phyloP scores from a whole-genome alignment of 306 rosid species.

The Acacia acuminata region DNA sequence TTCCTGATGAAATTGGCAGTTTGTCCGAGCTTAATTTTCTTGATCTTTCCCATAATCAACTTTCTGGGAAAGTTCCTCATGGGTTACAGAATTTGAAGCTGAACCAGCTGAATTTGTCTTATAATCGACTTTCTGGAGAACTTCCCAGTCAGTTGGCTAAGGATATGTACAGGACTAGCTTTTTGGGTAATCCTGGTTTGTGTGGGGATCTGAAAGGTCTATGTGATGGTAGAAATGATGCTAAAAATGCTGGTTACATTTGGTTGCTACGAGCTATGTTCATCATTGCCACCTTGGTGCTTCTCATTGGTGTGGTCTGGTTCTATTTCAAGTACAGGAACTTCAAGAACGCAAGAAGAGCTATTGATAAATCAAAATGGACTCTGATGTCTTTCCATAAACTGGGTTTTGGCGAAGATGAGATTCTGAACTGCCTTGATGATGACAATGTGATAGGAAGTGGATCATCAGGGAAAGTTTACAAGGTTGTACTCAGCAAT shows the following conservation, averaged over 20 bases:
- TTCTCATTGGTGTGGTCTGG: slow-evolving; percentile 68
- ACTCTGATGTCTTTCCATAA: slow-evolving; percentile 91
- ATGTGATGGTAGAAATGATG: slow-evolving; percentile 42
- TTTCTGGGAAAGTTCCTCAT: slow-evolving; percentile 68
- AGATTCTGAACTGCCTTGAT: slow-evolving; percentile 82
- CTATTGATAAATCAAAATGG: slow-evolving; percentile 75
- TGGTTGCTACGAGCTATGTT: slow-evolving; percentile 75
- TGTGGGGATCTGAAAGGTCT: slow-evolving; percentile 65
- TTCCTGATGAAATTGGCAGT: slow-evolving; percentile 69
- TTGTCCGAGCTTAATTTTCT: slow-evolving; percentile 75
- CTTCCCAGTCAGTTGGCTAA: slow-evolving; percentile 71
- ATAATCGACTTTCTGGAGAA: slow-evolving; percentile 63
- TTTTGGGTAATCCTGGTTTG: slow-evolving; percentile 80
- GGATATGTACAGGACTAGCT: slow-evolving; percentile 60
- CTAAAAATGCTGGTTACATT: slow-evolving; percentile 48
- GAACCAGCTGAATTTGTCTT: slow-evolving; percentile 68
- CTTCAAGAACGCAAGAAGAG: slow-evolving; percentile 55
- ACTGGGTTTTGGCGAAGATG: slow-evolving; percentile 75
- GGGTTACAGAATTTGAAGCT: slow-evolving; percentile 79
- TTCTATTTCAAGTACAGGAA: slow-evolving; percentile 73
- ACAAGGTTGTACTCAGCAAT: slow-evolving; percentile 74
- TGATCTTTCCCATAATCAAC: slow-evolving; percentile 70
- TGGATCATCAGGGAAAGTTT: slow-evolving; percentile 88
- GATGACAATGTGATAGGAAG: slow-evolving; percentile 89
- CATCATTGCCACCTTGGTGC: slow-evolving; percentile 53